Conservation (phyloP, 2,329 filamentous ascomycete species). For the Thielaviopsis cerberus region DNA sequence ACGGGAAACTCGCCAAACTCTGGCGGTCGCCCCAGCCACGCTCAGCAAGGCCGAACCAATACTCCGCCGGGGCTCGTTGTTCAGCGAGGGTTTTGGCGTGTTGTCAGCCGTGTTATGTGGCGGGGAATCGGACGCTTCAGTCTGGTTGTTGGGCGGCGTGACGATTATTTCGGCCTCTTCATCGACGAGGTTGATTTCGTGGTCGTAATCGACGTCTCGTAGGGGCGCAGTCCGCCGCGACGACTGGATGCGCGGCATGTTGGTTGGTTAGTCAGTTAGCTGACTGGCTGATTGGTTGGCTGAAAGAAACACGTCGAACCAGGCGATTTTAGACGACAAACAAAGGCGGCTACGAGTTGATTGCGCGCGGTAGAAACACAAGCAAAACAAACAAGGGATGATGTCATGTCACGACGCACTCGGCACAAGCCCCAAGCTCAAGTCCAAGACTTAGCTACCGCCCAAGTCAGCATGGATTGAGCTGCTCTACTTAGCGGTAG, state of each 20-base stretch:
- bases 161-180: constrained; percentile 18
- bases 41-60: constrained; percentile 12
- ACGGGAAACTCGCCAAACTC: no score
- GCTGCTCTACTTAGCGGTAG: no score
- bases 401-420: constrained; percentile 6
- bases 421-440: no score
- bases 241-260: constrained; percentile 14
- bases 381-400: neutral
- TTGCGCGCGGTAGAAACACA: neutral
- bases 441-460: no score
- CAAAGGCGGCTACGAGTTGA: neutral
- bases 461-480: no score
- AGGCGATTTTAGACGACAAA: neutral
- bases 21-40: constrained; percentile 6
- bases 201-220: constrained; percentile 46
- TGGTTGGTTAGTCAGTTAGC: no score
- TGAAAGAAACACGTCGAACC: no score
- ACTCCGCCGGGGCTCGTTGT: neutral
- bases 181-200: constrained; percentile 53
- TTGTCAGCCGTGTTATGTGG: neutral
- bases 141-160: no score
- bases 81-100: neutral
- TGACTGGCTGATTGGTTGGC: no score
- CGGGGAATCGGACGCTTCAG: no score
- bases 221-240: constrained; percentile 37